These are phyloP conservation scores for Dactylellina leptospora DNA, from an alignment of 2,329 filamentous ascomycete genomes.

Conservation along the genomic window DNA sequence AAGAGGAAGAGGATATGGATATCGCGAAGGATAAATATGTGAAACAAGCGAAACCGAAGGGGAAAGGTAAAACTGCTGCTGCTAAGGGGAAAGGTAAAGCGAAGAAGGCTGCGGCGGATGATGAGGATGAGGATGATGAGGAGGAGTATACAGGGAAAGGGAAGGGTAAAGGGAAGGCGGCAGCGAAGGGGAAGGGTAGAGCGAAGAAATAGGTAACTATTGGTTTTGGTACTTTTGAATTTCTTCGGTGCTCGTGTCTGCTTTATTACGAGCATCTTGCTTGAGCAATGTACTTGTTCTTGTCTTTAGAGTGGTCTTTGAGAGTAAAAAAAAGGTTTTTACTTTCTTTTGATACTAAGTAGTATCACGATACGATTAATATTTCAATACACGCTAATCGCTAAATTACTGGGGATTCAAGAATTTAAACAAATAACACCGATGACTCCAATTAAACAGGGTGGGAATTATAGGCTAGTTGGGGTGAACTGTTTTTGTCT, in stretches of 20 bases:
- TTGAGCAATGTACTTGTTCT: no score
- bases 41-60: constrained; percentile 82
- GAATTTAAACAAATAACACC: no score
- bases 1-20: constrained; percentile 80
- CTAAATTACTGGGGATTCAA: no score
- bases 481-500: no score
- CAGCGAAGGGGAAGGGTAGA: constrained; percentile 36
- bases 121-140: constrained; percentile 42
- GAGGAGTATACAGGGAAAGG: constrained; percentile 55
- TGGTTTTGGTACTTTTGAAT: background rate
- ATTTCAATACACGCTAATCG: no score
- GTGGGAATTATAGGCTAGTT: no score
- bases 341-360: no score
- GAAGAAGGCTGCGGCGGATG: constrained; percentile 58
- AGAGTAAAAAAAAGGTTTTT: no score
- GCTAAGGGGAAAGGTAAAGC: constrained; percentile 57
- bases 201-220: constrained; percentile 34
- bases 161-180: constrained; percentile 36
- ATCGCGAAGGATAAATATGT: constrained; percentile 96
- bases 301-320: no score
- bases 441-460: no score
- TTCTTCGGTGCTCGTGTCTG: constrained; percentile 4
- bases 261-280: constrained; percentile 1
- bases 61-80: constrained; percentile 65
- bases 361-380: no score